Evolutionary conservation across 1,139 yeast genomes (phyloP).

Genomic region (Casaregolazyma suthepensis): DNA sequence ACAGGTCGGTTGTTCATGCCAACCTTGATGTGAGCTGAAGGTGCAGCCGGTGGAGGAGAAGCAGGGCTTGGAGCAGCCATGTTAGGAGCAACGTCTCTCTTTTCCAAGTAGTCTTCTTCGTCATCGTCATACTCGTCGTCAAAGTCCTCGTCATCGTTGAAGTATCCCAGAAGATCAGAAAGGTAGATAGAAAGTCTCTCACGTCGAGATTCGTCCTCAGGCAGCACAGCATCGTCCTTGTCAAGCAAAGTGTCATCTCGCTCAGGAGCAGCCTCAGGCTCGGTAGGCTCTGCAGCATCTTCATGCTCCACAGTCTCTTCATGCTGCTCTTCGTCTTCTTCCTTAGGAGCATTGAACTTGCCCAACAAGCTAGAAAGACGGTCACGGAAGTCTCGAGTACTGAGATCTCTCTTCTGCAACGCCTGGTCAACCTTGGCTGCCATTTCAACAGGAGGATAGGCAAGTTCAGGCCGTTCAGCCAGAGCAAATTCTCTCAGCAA

Average conservation of each 20-base stretch:
- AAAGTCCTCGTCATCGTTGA: not conserved
- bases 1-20: not conserved
- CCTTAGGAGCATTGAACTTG: not conserved
- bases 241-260: not conserved
- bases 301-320: not conserved
- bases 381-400: conserved; percentile 8
- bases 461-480: not conserved
- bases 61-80: not conserved
- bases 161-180: conserved; percentile 2
- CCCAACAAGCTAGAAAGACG: not conserved
- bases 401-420: conserved; percentile 3
- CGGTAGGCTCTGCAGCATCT: not conserved
- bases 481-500: conserved; percentile 1
- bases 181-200: not conserved
- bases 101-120: not conserved
- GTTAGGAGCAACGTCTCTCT: conserved; percentile 6
- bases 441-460: conserved; percentile 7
- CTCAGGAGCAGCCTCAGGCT: not conserved
- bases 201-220: conserved; percentile 4
- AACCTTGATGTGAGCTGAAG: conserved; percentile 2
- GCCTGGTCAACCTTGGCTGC: not conserved
- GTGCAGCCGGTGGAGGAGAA: not conserved
- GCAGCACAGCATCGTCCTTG: not conserved
- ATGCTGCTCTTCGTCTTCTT: not conserved
- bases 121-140: not conserved